phyloP scores from a whole-genome alignment of 192 early-diverging fungal species.

The Rhizophagus sp. region DNA sequence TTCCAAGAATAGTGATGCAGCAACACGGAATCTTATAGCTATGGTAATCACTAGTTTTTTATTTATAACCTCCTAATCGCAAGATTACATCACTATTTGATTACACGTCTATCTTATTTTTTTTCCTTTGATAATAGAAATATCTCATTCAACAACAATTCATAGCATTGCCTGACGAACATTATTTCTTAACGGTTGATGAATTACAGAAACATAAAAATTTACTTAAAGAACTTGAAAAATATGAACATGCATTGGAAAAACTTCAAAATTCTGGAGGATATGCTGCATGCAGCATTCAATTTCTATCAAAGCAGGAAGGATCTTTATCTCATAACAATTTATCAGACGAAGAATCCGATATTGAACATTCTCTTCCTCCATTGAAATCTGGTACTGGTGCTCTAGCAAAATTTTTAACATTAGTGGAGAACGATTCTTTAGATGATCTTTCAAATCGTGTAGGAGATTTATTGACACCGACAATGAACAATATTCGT shows the following conservation, averaged over 20 bases:
- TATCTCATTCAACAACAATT: slow-evolving; percentile 33
- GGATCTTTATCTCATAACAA: neutral
- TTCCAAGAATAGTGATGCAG: slow-evolving; percentile 27
- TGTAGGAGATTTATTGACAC: slow-evolving; percentile 20
- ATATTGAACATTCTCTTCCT: slow-evolving; percentile 7
- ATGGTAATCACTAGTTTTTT: slow-evolving; percentile 24
- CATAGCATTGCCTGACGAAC: slow-evolving; percentile 28
- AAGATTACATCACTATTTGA: neutral
- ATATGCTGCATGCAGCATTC: slow-evolving; percentile 11
- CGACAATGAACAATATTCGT: slow-evolving; percentile 9
- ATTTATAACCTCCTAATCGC: neutral
- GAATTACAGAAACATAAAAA: slow-evolving; percentile 15
- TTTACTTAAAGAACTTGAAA: slow-evolving; percentile 23
- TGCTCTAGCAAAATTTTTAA: slow-evolving; percentile 26
- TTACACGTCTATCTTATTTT: neutral
- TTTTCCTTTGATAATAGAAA: slow-evolving; percentile 20
- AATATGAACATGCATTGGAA: slow-evolving; percentile 15
- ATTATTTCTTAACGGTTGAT: slow-evolving; percentile 25
- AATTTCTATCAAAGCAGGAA: slow-evolving; percentile 10
- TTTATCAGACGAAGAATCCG: neutral
- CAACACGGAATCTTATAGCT: slow-evolving; percentile 13
- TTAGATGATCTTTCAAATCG: slow-evolving; percentile 21
- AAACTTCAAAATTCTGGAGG: slow-evolving; percentile 23
- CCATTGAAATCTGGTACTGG: slow-evolving; percentile 8
- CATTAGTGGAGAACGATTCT: slow-evolving; percentile 22